Evolutionary conservation across 352 stramenopile species (phyloP).

Genomic region (Phytophthora tubulina): DNA sequence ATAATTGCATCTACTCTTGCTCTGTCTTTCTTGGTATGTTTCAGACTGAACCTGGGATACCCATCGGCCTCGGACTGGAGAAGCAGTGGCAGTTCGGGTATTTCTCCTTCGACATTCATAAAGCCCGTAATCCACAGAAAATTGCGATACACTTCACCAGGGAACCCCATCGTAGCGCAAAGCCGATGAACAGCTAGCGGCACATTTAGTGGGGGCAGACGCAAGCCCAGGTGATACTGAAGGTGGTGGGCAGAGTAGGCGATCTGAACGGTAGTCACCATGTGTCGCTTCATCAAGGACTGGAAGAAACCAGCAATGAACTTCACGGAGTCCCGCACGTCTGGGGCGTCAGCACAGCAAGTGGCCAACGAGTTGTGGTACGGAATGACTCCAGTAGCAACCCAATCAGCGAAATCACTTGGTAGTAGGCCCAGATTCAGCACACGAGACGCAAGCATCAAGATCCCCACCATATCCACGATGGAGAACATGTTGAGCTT

Average conservation of each 20-base stretch:
- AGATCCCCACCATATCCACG: slow-evolving; percentile 65
- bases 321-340: slow-evolving; percentile 58
- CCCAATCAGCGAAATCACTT: slow-evolving; percentile 72
- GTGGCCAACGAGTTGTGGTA: slow-evolving; percentile 71
- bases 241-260: slow-evolving; percentile 66
- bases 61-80: slow-evolving; percentile 27
- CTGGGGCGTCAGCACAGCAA: slow-evolving; percentile 47
- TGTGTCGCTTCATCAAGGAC: slow-evolving; percentile 48
- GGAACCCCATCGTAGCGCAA: slow-evolving; percentile 66
- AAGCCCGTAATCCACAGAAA: slow-evolving; percentile 74
- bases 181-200: slow-evolving; percentile 65
- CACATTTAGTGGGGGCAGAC: slow-evolving; percentile 76
- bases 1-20: slow-evolving; percentile 43
- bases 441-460: slow-evolving; percentile 68
- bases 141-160: slow-evolving; percentile 65
- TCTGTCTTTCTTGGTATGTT: slow-evolving; percentile 35
- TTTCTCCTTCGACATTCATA: slow-evolving; percentile 54
- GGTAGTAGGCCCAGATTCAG: slow-evolving; percentile 73
- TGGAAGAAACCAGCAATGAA: slow-evolving; percentile 73
- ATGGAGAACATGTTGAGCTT: slow-evolving; percentile 56
- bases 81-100: slow-evolving; percentile 56
- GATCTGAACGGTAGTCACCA: slow-evolving; percentile 49
- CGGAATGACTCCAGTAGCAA: slow-evolving; percentile 65
- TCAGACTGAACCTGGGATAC: slow-evolving; percentile 26
- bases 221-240: slow-evolving; percentile 77